Conservation (phyloP, 2,329 filamentous ascomycete genomes). For the Colletotrichum liaoningense region DNA sequence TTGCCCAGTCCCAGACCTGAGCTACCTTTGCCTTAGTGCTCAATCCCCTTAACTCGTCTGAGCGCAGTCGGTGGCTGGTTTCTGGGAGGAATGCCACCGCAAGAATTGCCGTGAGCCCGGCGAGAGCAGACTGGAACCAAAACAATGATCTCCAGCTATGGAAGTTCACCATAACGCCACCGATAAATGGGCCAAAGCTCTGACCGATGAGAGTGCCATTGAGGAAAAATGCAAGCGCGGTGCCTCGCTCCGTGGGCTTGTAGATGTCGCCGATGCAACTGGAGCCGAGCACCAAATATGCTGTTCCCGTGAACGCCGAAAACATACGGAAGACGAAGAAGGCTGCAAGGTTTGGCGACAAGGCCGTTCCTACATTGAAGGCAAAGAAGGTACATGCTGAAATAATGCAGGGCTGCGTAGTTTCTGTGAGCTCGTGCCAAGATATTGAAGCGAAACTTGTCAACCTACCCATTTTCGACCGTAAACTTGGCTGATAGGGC, state of each 20-base stretch:
- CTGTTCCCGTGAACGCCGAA: slow-evolving; percentile 77
- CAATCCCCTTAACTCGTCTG: slow-evolving; percentile 69
- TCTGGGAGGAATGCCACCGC: slow-evolving; percentile 74
- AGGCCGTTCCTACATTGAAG: slow-evolving; percentile 74
- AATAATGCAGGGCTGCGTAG: slow-evolving; percentile 34
- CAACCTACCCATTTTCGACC: slow-evolving; percentile 59
- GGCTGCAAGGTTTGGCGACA: slow-evolving; percentile 72
- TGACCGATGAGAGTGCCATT: slow-evolving; percentile 75
- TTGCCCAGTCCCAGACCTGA: slow-evolving; percentile 61
- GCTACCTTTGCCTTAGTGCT: slow-evolving; percentile 53
- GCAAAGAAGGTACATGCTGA: slow-evolving; percentile 63
- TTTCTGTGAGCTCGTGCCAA: background rate
- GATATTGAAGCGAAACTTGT: slow-evolving; percentile 40
- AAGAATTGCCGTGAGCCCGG: slow-evolving; percentile 63
- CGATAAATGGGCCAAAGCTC: slow-evolving; percentile 72
- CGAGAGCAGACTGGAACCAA: slow-evolving; percentile 75
- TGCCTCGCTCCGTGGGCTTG: slow-evolving; percentile 71
- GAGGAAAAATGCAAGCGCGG: slow-evolving; percentile 75
- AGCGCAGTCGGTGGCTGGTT: slow-evolving; percentile 73
- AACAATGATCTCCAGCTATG: slow-evolving; percentile 77
- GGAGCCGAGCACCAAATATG: slow-evolving; percentile 74
- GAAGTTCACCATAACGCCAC: slow-evolving; percentile 78
- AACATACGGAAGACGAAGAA: slow-evolving; percentile 78
- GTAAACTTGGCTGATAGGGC: slow-evolving; percentile 70
- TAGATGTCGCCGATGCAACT: slow-evolving; percentile 70